phyloP scores from a whole-genome alignment of 805 yeast species.

The Myxozyma mucilagina region DNA sequence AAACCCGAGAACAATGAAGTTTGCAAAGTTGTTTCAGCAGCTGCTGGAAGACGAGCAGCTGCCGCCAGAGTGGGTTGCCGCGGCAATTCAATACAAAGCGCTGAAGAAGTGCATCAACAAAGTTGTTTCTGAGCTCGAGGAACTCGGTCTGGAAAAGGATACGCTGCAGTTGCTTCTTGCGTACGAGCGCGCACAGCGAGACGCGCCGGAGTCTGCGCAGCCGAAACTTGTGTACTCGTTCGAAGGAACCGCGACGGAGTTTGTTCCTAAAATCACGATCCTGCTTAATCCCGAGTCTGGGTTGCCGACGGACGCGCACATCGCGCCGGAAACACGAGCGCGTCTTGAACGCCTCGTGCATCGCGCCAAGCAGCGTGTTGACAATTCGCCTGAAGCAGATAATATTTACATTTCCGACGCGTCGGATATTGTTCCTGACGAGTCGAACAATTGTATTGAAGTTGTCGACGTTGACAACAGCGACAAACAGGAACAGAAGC shows the following conservation, averaged over 20 bases:
- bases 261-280: conserved; percentile 36
- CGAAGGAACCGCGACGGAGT: conserved; percentile 33
- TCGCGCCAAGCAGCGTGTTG: conserved; percentile 17
- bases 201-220: not conserved
- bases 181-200: conserved; percentile 29
- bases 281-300: conserved; percentile 29
- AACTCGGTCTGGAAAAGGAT: conserved; percentile 57
- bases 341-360: conserved; percentile 14
- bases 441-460: not conserved
- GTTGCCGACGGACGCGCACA: conserved; percentile 28
- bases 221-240: conserved; percentile 31
- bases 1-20: conserved; percentile 63
- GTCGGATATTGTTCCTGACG: not conserved
- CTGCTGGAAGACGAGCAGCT: conserved; percentile 59
- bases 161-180: conserved; percentile 37
- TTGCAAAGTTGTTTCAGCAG: conserved; percentile 69
- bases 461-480: conserved; percentile 1
- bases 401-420: conserved; percentile 3
- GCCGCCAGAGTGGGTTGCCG: conserved; percentile 66
- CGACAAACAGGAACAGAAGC: not conserved
- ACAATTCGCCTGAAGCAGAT: not conserved
- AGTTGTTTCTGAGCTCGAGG: conserved; percentile 63
- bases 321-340: conserved; percentile 24
- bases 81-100: conserved; percentile 71
- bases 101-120: conserved; percentile 65